A percentile compares a stretch with the other conserved stretches of the same genome.
Evolutionary conservation across 1,139 yeast genomes (phyloP).

Genomic region (Groenewaldozyma auringiensis): DNA sequence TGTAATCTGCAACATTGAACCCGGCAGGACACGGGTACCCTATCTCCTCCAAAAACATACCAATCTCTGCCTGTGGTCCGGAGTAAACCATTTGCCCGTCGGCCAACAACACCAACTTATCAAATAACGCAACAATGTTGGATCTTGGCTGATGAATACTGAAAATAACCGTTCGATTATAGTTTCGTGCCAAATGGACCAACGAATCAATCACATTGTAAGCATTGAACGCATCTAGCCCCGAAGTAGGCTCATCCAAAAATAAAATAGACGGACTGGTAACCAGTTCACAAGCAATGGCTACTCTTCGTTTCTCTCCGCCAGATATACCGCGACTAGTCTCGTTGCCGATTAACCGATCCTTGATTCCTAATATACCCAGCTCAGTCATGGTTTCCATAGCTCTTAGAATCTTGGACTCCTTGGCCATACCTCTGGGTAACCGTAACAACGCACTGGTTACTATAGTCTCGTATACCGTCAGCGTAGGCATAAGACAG

Average conservation of each 20-base stretch:
- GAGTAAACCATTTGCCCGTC: conserved; percentile 83
- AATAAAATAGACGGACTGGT: conserved; percentile 65
- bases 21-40: conserved; percentile 86
- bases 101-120: conserved; percentile 68
- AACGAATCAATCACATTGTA: conserved; percentile 81
- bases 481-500: conserved; percentile 78
- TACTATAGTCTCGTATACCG: conserved; percentile 90
- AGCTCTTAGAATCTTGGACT: conserved; percentile 71
- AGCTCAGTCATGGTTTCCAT: conserved; percentile 78
- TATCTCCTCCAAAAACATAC: conserved; percentile 64
- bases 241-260: conserved; percentile 90
- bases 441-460: conserved; percentile 84
- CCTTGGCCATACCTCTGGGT: conserved; percentile 68
- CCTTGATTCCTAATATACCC: conserved; percentile 74
- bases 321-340: conserved; percentile 92
- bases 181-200: conserved; percentile 69
- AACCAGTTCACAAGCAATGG: conserved; percentile 72
- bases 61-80: conserved; percentile 47
- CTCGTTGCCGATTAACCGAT: conserved; percentile 81
- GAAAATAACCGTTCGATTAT: conserved; percentile 78
- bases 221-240: conserved; percentile 89
- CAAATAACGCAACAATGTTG: conserved; percentile 85
- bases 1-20: conserved; percentile 86
- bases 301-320: conserved; percentile 78
- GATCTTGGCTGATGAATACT: conserved; percentile 98